Base-by-base conservation (phyloP, 352 stramenopile species). In the Phytophthora meadii region DNA sequence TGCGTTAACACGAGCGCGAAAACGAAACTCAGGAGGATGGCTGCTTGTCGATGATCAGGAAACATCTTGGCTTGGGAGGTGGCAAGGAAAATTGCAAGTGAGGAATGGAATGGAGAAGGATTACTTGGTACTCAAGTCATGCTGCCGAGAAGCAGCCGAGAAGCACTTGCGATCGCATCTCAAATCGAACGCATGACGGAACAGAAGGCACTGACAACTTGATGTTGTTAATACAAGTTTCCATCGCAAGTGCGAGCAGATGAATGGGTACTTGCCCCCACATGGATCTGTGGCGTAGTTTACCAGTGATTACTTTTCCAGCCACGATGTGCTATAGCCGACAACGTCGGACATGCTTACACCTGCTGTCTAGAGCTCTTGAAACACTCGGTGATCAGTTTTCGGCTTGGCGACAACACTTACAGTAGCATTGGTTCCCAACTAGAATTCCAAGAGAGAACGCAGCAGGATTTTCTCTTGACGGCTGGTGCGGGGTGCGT, bases 61-160 rank as follows among this genome's bases (percentile, higher is more conserved):
- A 17, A 17, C 46, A 53, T 53, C 25, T 40, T 53, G 27, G 6
- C 46, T 53, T 53, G 46, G 40, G 27, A 27, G 46, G 14, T 25
- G 25, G 49, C 49, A 56, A 56, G 36, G 2, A 37, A 56, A 56
- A 47, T 46, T 37, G 49, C 37, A 47, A 56, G 49, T 56, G 34
- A 56, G 36, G 30, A 36, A 36, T 14, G 30, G 30, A 36, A 36
- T 36, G 30, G 30, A 36, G 30, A 14, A 36, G 30, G 30, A 36
- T 36, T 30, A 14, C 30, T 36, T 10, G 9, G 8, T 36, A 10
- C 9, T 36, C 30, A 36, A 36, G 8, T 14, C 37, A 42, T 9
- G 37, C 4, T 42, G 36, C 36, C 1, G 17, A 36, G 27, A 11
- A 24, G 14, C 32, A 46, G 32, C 25, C 22, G n/a, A 19, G 36